Evolutionary conservation across 495 filamentous ascomycete genomes (phyloP).

Genomic region (Podospora didyma): DNA sequence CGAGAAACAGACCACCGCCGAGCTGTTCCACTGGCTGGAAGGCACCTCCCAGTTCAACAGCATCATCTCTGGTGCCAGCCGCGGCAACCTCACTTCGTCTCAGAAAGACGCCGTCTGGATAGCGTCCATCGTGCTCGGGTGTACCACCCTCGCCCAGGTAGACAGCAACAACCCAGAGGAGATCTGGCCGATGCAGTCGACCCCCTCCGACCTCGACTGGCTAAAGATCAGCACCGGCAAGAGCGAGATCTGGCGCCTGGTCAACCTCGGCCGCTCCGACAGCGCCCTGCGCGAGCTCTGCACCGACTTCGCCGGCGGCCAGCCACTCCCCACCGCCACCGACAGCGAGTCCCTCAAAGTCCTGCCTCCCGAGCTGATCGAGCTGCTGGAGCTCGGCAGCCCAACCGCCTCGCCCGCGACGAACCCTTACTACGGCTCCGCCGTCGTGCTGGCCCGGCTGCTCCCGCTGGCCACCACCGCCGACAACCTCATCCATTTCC

Average conservation of each 20-base stretch:
- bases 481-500: constrained; percentile 27
- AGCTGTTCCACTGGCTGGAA: constrained; percentile 32
- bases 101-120: constrained; percentile 38
- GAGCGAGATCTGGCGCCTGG: constrained; percentile 14
- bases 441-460: constrained; percentile 13
- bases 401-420: not conserved
- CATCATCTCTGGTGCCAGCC: constrained; percentile 24
- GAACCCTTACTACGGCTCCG: constrained; percentile 12
- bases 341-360: constrained; percentile 1
- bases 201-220: constrained; percentile 29
- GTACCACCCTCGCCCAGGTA: constrained; percentile 29
- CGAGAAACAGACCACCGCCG: constrained; percentile 2
- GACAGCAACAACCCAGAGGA: constrained; percentile 23
- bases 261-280: constrained; percentile 14
- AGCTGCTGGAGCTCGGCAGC: constrained; percentile 5
- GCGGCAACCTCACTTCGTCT: constrained; percentile 8
- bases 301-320: not conserved
- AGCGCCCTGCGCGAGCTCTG: constrained; percentile 4
- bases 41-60: constrained; percentile 34
- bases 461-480: constrained; percentile 23
- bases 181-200: constrained; percentile 35
- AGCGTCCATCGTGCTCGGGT: constrained; percentile 32
- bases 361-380: constrained; percentile 4
- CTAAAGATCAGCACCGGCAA: constrained; percentile 30
- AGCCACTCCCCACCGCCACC: not conserved